These are phyloP conservation scores for Pezizomycotina sp. DNA, from an alignment of 2,329 filamentous ascomycete genomes.

Conservation along the genomic window DNA sequence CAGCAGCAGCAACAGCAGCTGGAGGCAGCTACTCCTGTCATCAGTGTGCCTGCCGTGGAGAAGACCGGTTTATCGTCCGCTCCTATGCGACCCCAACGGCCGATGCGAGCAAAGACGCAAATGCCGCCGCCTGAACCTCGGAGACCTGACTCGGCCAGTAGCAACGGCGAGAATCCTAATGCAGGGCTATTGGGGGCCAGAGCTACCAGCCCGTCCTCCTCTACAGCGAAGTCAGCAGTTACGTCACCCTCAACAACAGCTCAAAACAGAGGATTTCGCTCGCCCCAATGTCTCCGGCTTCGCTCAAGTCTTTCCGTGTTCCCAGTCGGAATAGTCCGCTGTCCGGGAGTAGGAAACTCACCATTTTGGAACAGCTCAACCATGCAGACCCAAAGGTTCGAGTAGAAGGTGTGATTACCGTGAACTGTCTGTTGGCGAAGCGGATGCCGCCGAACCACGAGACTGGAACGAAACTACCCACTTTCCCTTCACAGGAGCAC, in stretches of 20 bases:
- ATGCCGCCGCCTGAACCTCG: conserved; percentile 10
- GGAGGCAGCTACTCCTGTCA: conserved; percentile 24
- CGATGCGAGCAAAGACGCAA: conserved; percentile 16
- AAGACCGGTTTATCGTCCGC: conserved; percentile 38
- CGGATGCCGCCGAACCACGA: conserved; percentile 24
- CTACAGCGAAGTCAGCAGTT: no score
- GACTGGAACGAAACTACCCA: conserved; percentile 22
- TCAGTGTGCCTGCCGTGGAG: conserved; percentile 28
- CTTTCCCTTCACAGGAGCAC: conserved; percentile 23
- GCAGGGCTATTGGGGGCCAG: conserved; percentile 17
- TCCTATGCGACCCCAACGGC: conserved; percentile 36
- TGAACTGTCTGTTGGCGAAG: conserved; percentile 24
- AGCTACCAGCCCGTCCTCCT: conserved; percentile 20
- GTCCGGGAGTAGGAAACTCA: conserved; percentile 21
- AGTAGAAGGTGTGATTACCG: conserved; percentile 24
- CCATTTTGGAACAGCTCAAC: conserved; percentile 24
- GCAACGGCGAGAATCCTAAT: conserved; percentile 16
- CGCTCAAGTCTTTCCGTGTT: no score
- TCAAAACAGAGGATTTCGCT: no score
- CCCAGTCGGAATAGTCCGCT: conserved; percentile 23
- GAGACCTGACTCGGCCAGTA: conserved; percentile 19
- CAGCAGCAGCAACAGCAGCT: conserved; percentile 27
- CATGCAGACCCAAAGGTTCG: conserved; percentile 24
- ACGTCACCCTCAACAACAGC: no score
- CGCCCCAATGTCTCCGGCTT: no score